Evolutionary conservation across 805 yeast species (phyloP), one percentile per base, ranked within the genome.

Genomic region (Yamadazyma ubonensis): DNA sequence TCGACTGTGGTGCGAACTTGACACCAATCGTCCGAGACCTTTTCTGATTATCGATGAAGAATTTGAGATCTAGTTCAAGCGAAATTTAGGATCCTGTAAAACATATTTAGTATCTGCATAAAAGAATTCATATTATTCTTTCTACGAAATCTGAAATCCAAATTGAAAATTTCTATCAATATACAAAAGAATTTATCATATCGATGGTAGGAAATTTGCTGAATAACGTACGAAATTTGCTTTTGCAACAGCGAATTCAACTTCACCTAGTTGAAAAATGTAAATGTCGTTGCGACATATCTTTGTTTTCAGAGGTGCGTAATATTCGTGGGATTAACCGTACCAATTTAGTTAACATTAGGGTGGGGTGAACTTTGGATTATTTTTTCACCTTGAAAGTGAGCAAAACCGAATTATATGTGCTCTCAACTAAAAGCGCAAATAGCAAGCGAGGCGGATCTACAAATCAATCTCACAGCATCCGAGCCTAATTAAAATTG

Each of bases 381-480:
- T 23, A 10, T n/a, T n/a, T n/a, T n/a, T n/a, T n/a, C n/a, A n/a
- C n/a, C n/a, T n/a, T n/a, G n/a, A n/a, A n/a, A n/a, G n/a, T n/a
- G n/a, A 12, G 6, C 4, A 6, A 23, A 12, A 12, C 26, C 7
- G 9, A 23, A 23, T 12, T 23, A 23, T 23, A 10, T 23, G 26
- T 10, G 26, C 26, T 23, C 12, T 4, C 7, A 23, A 12, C 11
- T n/a, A 12, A n/a, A 27, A 27, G 15, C 30, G 30, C 30, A 27
- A 27, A 27, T 16, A 27, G 30, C 30, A 27, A 27, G 16, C 30
- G 30, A 27, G 30, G 30, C 30, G 30, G 30, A 27, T 27, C 15
- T 15, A 27, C 30, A 27, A 16, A n/a, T n/a, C n/a, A n/a, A n/a
- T n/a, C n/a, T n/a, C n/a, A n/a, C n/a, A n/a, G n/a, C n/a, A n/a